Conservation (phyloP, 2,329 filamentous ascomycete genomes). For the Colletotrichum liriopes region DNA sequence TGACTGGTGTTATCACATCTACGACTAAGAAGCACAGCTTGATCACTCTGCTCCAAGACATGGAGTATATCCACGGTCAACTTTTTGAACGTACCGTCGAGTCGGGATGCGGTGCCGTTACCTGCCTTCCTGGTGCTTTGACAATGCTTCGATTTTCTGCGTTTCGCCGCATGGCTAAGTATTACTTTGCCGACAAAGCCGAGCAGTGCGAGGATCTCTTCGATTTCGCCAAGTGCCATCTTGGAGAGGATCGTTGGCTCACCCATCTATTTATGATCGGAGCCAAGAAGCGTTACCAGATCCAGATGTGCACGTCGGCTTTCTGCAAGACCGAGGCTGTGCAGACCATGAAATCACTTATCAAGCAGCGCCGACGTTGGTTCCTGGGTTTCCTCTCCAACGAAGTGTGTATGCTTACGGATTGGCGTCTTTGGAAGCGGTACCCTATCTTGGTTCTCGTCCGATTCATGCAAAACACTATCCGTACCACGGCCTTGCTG, state of each 20-base stretch:
- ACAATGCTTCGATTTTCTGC: slow-evolving; percentile 97
- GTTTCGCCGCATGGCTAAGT: slow-evolving; percentile 96
- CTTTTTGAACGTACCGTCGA: slow-evolving; percentile 96
- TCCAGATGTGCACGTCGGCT: slow-evolving; percentile 96
- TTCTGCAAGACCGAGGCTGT: slow-evolving; percentile 99
- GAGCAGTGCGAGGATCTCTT: slow-evolving; percentile 97
- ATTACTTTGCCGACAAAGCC: slow-evolving; percentile 97
- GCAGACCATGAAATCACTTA: slow-evolving; percentile 85
- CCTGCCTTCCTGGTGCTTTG: slow-evolving; percentile 93
- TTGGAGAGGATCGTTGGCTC: slow-evolving; percentile 96
- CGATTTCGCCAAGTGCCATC: slow-evolving; percentile 94
- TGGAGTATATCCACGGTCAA: slow-evolving; percentile 98
- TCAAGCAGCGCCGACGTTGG: slow-evolving; percentile 97
- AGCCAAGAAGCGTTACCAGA: slow-evolving; percentile 92
- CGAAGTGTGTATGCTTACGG: slow-evolving; percentile 97
- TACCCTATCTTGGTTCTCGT: slow-evolving; percentile 91
- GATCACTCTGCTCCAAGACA: slow-evolving; percentile 94
- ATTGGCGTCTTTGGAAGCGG: slow-evolving; percentile 90
- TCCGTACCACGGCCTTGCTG: slow-evolving; percentile 91
- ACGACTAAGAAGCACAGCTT: slow-evolving; percentile 91
- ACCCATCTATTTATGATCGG: slow-evolving; percentile 99
- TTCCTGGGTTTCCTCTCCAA: slow-evolving; percentile 98
- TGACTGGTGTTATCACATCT: slow-evolving; percentile 97
- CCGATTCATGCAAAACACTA: slow-evolving; percentile 96
- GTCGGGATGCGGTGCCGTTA: slow-evolving; percentile 93